A percentile compares a stretch with the other conserved stretches of the same genome.
These are phyloP conservation scores for Athelia sp. DNA, from an alignment of 1,284 basidiomycete species.

Conservation along the genomic window DNA sequence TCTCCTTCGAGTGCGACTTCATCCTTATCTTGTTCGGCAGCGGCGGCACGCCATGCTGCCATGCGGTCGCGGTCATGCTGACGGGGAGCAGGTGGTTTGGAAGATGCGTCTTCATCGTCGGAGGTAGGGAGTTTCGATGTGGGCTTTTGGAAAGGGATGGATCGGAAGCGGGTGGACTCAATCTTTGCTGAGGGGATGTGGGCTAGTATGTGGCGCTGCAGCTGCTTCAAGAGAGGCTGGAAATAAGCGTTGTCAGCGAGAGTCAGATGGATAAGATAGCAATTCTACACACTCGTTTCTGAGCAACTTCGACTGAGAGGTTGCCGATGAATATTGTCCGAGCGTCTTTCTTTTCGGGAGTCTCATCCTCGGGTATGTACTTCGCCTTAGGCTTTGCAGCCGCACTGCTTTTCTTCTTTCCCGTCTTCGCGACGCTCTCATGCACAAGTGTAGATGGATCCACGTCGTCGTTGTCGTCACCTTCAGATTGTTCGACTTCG, in stretches of 20 bases:
- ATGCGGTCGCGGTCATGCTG: constrained; percentile 57
- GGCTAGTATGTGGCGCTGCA: constrained; percentile 69
- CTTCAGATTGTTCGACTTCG: constrained; percentile 3
- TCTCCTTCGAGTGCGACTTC: constrained; percentile 34
- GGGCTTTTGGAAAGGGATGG: constrained; percentile 80
- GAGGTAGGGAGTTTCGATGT: constrained; percentile 51
- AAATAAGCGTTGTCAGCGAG: constrained; percentile 5
- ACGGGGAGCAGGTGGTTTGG: constrained; percentile 29
- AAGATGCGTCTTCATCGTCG: constrained; percentile 32
- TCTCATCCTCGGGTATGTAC: constrained; percentile 63
- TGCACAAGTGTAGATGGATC: constrained; percentile 21
- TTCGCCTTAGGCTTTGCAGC: constrained; percentile 23
- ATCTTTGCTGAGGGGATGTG: constrained; percentile 71
- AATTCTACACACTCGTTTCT: constrained; percentile 53
- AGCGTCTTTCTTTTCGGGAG: constrained; percentile 62
- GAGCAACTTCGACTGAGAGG: constrained; percentile 71
- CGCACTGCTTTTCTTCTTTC: constrained; percentile 14
- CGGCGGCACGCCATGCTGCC: constrained; percentile 57
- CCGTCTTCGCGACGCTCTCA: constrained; percentile 25
- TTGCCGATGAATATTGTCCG: constrained; percentile 96
- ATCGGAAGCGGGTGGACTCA: constrained; percentile 89
- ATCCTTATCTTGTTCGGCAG: constrained; percentile 35
- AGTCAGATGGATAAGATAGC: background rate
- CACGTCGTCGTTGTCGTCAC: constrained; percentile 10
- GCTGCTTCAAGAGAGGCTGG: constrained; percentile 58